Evolutionary conservation across 2,329 filamentous ascomycete species (phyloP).

Genomic region (Ophiostoma triangulosporum): DNA sequence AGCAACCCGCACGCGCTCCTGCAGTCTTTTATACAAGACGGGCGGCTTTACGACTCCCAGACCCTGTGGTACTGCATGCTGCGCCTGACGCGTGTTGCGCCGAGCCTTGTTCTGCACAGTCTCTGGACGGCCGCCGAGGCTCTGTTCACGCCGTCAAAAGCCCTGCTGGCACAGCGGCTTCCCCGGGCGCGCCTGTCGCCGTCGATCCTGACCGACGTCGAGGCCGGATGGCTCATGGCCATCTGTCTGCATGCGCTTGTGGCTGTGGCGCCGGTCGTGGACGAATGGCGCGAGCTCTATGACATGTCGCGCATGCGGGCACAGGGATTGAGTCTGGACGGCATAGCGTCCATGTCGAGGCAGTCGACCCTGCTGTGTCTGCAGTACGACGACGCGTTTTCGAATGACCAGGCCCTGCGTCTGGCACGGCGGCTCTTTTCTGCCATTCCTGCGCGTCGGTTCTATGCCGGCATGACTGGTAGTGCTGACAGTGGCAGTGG

Average conservation of each 20-base stretch:
- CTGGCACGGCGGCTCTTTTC: constrained; percentile 45
- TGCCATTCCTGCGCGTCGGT: constrained; percentile 39
- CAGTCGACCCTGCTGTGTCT: constrained; percentile 39
- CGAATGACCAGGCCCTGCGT: constrained; percentile 44
- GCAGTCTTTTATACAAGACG: constrained; percentile 41
- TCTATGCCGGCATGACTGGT: constrained; percentile 31
- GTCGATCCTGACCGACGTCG: constrained; percentile 27
- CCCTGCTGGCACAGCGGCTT: constrained; percentile 27
- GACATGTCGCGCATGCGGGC: constrained; percentile 49
- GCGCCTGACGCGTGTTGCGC: constrained; percentile 41
- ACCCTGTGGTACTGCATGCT: constrained; percentile 51
- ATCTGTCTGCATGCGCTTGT: constrained; percentile 51
- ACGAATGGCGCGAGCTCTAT: constrained; percentile 34
- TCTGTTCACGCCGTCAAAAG: constrained; percentile 42
- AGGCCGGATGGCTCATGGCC: constrained; percentile 40
- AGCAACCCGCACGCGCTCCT: constrained; percentile 42
- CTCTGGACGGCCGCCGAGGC: constrained; percentile 48
- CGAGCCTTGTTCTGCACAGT: constrained; percentile 47
- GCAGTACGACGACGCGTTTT: constrained; percentile 49
- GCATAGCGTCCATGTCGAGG: constrained; percentile 30
- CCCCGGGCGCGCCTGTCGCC: constrained; percentile 24
- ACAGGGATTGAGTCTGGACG: constrained; percentile 35
- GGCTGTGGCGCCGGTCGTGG: constrained; percentile 39
- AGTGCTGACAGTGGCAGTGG: background rate
- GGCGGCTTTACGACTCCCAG: constrained; percentile 43